Evolutionary conservation across 495 filamentous ascomycete species (phyloP), one percentile per base, ranked within the genome.

Genomic region (Trichoderma asperelloides): DNA sequence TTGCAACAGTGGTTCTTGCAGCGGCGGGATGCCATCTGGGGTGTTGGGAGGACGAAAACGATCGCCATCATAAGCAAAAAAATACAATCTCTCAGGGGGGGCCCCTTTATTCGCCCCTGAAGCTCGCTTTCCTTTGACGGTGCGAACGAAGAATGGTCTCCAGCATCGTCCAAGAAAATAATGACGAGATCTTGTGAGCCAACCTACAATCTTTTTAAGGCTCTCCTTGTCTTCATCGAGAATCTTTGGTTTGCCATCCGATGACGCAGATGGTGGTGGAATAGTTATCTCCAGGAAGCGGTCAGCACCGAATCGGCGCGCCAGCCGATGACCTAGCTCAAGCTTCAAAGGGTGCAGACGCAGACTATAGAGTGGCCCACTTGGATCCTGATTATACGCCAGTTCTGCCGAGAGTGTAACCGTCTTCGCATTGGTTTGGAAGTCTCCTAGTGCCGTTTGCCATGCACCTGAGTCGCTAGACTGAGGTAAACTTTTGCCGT

Each of bases 231-330:
- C 45, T 5, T 39, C 28, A 5, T 40, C 21, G 7, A 49, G 45
- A 3, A 37, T 27, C 11, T 39, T 51, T 71, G 41, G 5, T 67
- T 65, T 45, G 71, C 75, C 11, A 77, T 25, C 9, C 74, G 65
- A 7, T 64, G 28, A 2, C 9, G 72, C 69, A 1, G 71, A 68
- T 15, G 70, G 72, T 1, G 77, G 75, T 11, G 80, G 78, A 28
- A 81, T 68, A 8, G 78, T 68, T 6, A 83, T 68, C 28, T 83
- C 80, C 43, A 83, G 69, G 43, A 82, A 81, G 11, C 80, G 75
- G 60, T 83, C 80, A 5, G 78, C 70, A 6, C 80, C 80, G 65
- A 83, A 82, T n/a, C 76, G 76, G 60, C 80, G 72, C n/a, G 72
- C 74, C 15, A 83, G 71, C 15, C 80, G 75, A 66, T 79, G 79